Evolutionary conservation across 2,329 filamentous ascomycete species (phyloP), one percentile per base, ranked within the genome.

Genomic region (Neobulgaria alba): DNA sequence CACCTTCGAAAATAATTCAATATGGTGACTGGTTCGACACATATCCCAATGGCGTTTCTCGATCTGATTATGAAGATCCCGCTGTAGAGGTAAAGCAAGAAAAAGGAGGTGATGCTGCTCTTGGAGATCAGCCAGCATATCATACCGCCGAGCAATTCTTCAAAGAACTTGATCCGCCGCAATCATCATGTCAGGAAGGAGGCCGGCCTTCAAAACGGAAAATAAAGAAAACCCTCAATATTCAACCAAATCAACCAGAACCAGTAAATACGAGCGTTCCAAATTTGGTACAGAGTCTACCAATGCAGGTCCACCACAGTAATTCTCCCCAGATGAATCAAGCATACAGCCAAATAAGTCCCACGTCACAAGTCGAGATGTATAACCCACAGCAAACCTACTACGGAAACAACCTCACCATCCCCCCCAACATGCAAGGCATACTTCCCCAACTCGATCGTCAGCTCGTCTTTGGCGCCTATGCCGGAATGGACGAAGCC

Each of bases 1-100:
- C 66, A 7, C 63, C 73, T 4, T 72, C 75, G 4, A 72, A 74
- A 7, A 84, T 95, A 54, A 89, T 95, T 61, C 90, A 96, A 56
- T 96, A 96, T 54, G 88, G 89, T 38, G 92, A 96, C 63, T 96
- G 92, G 92, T 96, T 96, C 56, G 85, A 92, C 57, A 77, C 85
- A 50, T 96, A 95, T 59, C 92, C 92, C 0, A 85, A 94, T 54
- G 92, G 92, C 2, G 85, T 96, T 12, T 86, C 85, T 3, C 79
- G 85, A 45, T 73, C 79, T 1, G 87, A 95, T 56, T 92, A 86
- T 62, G 79, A 87, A 54, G 86, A 92, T 50, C 82, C 85, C 1
- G 77, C 75, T 19, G 65, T 71, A 3, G 69, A 74, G 30, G 71
- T 76, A 54, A 79, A 81, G 58, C 85, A 82, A 52, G 85, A 93